Evolutionary conservation across 768 basidiomycete genomes (phyloP), one percentile per base, ranked within the genome.

Genomic region (Hortiboletus flavorubellus): DNA sequence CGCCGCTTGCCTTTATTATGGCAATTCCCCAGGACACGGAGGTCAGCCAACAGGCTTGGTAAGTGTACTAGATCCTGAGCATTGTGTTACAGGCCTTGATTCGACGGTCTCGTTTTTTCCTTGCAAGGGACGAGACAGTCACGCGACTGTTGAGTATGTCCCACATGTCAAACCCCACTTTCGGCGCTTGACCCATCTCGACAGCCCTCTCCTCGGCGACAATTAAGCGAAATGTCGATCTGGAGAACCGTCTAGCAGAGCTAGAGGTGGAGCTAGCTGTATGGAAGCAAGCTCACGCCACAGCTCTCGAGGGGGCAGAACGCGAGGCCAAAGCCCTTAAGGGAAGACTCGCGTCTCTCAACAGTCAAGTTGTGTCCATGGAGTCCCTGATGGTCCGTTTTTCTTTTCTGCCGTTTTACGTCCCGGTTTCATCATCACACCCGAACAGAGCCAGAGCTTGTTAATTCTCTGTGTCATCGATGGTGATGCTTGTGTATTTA

Each of bases 391-490:
- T 73, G 72, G 75, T 74, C 14, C 34, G 67, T 55, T 18, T 47
- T 48, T 37, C 47, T 35, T 3, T 30, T 26, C 30, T 33, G 21
- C 9, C 40, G 35, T 15, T 1, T 33, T 8, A 38, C 15, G 6
- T 18, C 10, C 41, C 34, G 5, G 41, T 52, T 45, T 63, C 53
- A 59, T 40, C 30, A 4, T 56, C 33, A 4, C 26, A 40, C 41
- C 46, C 18, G 49, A 53, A 53, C 69, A 87, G 84, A 80, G 76
- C 60, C 82, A 84, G 70, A 78, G 80, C 59, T 80, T 86, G 41
- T 79, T 90, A 62, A 84, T 91, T 55, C 78, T 89, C 60, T 88
- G 87, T 64, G 80, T 87, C 59, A 78, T 91, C 63, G 86, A 91
- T 61, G 89, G 86, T 38, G 83, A 89, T 66, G 80, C 81, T 46